Evolutionary conservation across 768 basidiomycete species (phyloP).

Genomic region (Boletus reticulatus): DNA sequence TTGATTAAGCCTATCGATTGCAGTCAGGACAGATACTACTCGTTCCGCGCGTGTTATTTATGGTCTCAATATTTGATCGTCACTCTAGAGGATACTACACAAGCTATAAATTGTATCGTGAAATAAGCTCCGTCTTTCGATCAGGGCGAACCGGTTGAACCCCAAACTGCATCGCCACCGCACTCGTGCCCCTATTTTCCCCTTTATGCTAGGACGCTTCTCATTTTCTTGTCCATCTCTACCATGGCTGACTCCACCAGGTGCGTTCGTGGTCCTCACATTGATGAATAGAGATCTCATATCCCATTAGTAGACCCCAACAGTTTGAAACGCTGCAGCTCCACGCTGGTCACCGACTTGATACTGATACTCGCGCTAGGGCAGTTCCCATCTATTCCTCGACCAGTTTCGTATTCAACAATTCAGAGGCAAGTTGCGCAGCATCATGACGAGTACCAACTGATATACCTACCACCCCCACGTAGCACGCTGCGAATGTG

Average conservation of each 20-base stretch:
- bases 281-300: background rate
- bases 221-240: background rate
- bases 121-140: no score
- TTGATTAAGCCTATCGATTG: background rate
- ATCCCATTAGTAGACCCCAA: background rate
- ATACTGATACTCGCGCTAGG: slow-evolving; percentile 65
- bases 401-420: slow-evolving; percentile 71
- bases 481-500: slow-evolving; percentile 14
- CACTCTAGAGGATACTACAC: no score
- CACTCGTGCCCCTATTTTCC: no score
- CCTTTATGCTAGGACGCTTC: no score
- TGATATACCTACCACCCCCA: no score
- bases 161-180: no score
- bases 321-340: slow-evolving; percentile 81
- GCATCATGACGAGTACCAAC: no score
- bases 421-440: slow-evolving; percentile 43
- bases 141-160: no score
- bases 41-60: no score
- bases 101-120: no score
- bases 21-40: no score
- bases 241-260: slow-evolving; percentile 2
- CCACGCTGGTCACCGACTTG: slow-evolving; percentile 68
- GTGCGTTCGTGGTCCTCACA: background rate
- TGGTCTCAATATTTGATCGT: no score
- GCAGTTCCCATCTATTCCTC: slow-evolving; percentile 78